Evolutionary conservation across 1,284 basidiomycete species (phyloP).

Genomic region (Ceratobasidium sp.): DNA sequence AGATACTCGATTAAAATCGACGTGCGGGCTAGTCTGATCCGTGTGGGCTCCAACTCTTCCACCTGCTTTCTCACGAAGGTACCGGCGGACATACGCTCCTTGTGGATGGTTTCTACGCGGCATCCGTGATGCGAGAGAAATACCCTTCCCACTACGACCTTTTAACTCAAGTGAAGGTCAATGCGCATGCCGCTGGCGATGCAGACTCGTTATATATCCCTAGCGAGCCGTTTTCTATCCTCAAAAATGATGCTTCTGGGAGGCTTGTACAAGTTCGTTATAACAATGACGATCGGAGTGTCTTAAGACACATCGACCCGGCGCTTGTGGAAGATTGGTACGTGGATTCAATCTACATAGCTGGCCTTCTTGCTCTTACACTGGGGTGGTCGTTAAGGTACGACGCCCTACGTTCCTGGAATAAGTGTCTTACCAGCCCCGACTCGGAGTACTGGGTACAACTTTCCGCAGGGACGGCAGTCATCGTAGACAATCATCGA

Average conservation of each 20-base stretch:
- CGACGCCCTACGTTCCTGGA: slow-evolving; percentile 82
- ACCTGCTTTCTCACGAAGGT: slow-evolving; percentile 88
- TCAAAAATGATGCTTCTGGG: slow-evolving; percentile 74
- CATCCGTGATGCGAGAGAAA: slow-evolving; percentile 77
- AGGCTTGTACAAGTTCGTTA: slow-evolving; percentile 85
- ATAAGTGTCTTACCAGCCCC: slow-evolving; percentile 76
- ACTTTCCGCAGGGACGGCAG: slow-evolving; percentile 83
- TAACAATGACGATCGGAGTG: slow-evolving; percentile 95
- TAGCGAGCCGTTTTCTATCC: slow-evolving; percentile 70
- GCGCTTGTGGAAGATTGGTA: slow-evolving; percentile 77
- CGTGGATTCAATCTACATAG: slow-evolving; percentile 48
- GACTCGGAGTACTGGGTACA: slow-evolving; percentile 95
- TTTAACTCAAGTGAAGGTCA: slow-evolving; percentile 76
- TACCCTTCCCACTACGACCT: slow-evolving; percentile 79
- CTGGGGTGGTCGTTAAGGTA: slow-evolving; percentile 68
- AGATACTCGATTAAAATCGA: neutral
- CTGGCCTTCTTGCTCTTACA: neutral
- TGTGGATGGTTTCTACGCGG: slow-evolving; percentile 95
- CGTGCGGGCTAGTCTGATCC: slow-evolving; percentile 78
- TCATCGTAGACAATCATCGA: slow-evolving; percentile 94
- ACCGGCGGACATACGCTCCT: slow-evolving; percentile 88
- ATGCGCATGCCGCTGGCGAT: slow-evolving; percentile 91
- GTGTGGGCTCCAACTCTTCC: slow-evolving; percentile 94
- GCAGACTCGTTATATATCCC: slow-evolving; percentile 69
- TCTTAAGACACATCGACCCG: slow-evolving; percentile 70